phyloP scores from a whole-genome alignment of 345 rosid species.

The Nephelium lappaceum region DNA sequence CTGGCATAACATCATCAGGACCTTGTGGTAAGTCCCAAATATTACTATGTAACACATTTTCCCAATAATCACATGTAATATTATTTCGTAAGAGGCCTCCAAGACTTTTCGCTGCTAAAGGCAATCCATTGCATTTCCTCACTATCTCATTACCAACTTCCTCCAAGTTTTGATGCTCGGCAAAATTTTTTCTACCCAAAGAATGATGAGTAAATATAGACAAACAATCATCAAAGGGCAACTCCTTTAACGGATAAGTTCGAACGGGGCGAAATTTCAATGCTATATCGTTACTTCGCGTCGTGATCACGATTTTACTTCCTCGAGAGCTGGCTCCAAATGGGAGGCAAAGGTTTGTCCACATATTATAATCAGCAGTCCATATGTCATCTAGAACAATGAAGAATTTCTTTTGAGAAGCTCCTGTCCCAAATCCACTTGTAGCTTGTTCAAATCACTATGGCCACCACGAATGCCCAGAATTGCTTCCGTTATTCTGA shows the following conservation, averaged over 20 bases:
- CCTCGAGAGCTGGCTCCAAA: neutral
- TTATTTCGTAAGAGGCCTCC: neutral
- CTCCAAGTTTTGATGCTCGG: neutral
- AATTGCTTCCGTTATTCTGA: conserved; percentile 10
- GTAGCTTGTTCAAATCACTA: conserved; percentile 22
- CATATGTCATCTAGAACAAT: conserved; percentile 34
- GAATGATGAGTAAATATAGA: neutral
- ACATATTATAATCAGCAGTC: conserved; percentile 7
- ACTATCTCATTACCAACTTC: neutral
- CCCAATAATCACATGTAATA: neutral
- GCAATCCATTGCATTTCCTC: neutral
- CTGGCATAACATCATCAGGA: too few relatives aligned
- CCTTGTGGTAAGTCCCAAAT: neutral
- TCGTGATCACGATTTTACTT: conserved; percentile 10
- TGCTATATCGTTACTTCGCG: neutral
- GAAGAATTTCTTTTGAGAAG: conserved; percentile 18
- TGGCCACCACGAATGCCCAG: neutral
- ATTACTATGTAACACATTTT: neutral
- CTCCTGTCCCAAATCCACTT: conserved; percentile 3
- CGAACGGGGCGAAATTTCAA: neutral
- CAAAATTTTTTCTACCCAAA: neutral
- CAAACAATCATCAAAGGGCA: conserved; percentile 12
- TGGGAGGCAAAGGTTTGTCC: neutral
- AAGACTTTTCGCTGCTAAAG: neutral
- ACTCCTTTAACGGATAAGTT: neutral